Conservation (phyloP, 768 basidiomycete genomes). For the Obba rivulosa region DNA sequence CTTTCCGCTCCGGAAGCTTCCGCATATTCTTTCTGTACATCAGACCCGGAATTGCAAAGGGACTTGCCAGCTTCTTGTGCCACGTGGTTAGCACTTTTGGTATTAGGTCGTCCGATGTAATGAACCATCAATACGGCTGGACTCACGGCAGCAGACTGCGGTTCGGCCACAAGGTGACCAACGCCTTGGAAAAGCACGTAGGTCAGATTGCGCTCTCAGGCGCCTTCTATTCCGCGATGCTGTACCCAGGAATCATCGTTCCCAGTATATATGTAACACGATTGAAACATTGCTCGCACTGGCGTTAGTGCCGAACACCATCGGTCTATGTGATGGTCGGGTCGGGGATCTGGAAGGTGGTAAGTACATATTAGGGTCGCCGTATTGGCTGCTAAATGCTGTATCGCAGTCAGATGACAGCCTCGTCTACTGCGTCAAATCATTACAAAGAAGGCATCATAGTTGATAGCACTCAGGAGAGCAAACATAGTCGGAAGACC, state of each 20-base stretch:
- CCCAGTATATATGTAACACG: conserved; percentile 60
- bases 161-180: conserved; percentile 36
- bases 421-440: too few relatives aligned
- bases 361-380: background rate
- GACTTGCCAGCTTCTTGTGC: too few relatives aligned
- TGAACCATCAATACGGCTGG: conserved; percentile 17
- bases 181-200: conserved; percentile 35
- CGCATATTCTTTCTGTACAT: too few relatives aligned
- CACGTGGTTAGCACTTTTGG: conserved; percentile 43
- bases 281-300: conserved; percentile 45
- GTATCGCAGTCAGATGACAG: conserved; percentile 3
- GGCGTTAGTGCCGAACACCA: conserved; percentile 62
- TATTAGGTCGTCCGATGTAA: background rate
- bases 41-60: too few relatives aligned
- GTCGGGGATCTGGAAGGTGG: too few relatives aligned
- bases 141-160: conserved; percentile 38
- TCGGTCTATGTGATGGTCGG: conserved; percentile 35
- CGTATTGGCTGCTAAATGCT: conserved; percentile 1
- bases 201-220: conserved; percentile 50
- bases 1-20: too few relatives aligned
- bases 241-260: conserved; percentile 66
- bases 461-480: too few relatives aligned
- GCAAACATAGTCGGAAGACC: too few relatives aligned
- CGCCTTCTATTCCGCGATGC: conserved; percentile 59
- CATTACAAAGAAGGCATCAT: too few relatives aligned